Evolutionary conservation across 768 basidiomycete genomes (phyloP).

Genomic region (Nidularia pulvinata): DNA sequence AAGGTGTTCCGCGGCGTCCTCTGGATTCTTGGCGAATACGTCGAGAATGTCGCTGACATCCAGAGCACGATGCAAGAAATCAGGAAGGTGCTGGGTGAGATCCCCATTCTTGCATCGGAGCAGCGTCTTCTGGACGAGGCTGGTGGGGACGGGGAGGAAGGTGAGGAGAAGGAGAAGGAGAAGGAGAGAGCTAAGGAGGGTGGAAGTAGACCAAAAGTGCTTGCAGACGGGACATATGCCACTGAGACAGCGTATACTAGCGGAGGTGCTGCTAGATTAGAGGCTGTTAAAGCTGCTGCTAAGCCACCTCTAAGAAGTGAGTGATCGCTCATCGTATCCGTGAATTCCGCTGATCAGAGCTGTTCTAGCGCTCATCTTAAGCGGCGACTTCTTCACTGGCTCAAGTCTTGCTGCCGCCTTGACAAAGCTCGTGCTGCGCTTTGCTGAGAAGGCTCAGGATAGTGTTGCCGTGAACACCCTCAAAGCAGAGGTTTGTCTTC

Average conservation of each 20-base stretch:
- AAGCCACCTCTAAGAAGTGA: slow-evolving; percentile 90
- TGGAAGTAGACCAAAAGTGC: slow-evolving; percentile 67
- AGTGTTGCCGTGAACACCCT: slow-evolving; percentile 58
- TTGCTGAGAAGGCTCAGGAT: slow-evolving; percentile 52
- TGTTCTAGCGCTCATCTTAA: slow-evolving; percentile 73
- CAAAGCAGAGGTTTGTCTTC: slow-evolving; percentile 73
- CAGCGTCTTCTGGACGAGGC: slow-evolving; percentile 82
- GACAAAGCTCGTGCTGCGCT: slow-evolving; percentile 90
- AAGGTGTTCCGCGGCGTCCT: slow-evolving; percentile 96
- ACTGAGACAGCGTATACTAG: slow-evolving; percentile 91
- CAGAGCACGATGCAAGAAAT: slow-evolving; percentile 74
- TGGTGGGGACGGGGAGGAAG: slow-evolving; percentile 31
- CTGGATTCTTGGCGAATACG: slow-evolving; percentile 99
- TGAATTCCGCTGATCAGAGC: background rate
- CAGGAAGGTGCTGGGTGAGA: slow-evolving; percentile 88
- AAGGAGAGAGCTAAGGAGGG: slow-evolving; percentile 46
- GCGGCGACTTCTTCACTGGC: slow-evolving; percentile 98
- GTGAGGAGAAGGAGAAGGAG: slow-evolving; percentile 49
- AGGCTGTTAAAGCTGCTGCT: slow-evolving; percentile 81
- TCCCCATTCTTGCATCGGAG: slow-evolving; percentile 95
- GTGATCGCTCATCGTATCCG: slow-evolving; percentile 11
- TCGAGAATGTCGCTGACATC: slow-evolving; percentile 67
- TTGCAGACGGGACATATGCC: slow-evolving; percentile 97
- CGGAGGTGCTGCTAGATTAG: slow-evolving; percentile 59
- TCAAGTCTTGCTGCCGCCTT: slow-evolving; percentile 87